A percentile compares a stretch with the other conserved stretches of the same genome.
Evolutionary conservation across 2,329 filamentous ascomycete genomes (phyloP).

Genomic region (Hypoxylon sp.): DNA sequence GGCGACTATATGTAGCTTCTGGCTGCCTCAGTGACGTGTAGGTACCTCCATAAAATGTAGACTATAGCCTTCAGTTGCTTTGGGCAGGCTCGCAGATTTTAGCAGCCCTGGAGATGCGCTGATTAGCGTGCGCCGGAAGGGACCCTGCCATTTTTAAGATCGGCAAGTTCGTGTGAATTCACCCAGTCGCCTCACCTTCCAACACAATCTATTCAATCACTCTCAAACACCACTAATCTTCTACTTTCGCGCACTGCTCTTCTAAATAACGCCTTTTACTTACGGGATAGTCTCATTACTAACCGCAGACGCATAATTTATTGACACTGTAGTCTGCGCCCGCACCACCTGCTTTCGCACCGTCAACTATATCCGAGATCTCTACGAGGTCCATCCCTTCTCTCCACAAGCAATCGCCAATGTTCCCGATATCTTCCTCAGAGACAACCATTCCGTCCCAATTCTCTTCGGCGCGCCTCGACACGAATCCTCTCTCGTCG

Average conservation of each 20-base stretch:
- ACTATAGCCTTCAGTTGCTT: slow-evolving; percentile 2
- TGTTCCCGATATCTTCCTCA: slow-evolving; percentile 50
- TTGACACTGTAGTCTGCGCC: slow-evolving; percentile 30
- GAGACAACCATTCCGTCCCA: slow-evolving; percentile 49
- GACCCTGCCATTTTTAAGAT: slow-evolving; percentile 30
- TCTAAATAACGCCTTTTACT: slow-evolving; percentile 11
- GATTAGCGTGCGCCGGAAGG: slow-evolving; percentile 28
- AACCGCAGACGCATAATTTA: slow-evolving; percentile 29
- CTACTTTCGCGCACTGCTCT: slow-evolving; percentile 18
- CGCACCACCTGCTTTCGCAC: slow-evolving; percentile 13
- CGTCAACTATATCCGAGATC: slow-evolving; percentile 23
- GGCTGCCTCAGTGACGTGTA: neutral
- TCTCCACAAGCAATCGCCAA: slow-evolving; percentile 47
- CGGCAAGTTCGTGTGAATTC: slow-evolving; percentile 30
- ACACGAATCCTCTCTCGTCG: slow-evolving; percentile 36
- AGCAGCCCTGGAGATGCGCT: slow-evolving; percentile 24
- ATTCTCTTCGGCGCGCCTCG: slow-evolving; percentile 45
- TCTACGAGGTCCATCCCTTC: slow-evolving; percentile 38
- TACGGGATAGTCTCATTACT: slow-evolving; percentile 13
- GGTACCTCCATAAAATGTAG: too few species aligned
- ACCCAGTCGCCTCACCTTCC: slow-evolving; percentile 26
- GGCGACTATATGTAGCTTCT: neutral
- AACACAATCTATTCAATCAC: slow-evolving; percentile 26
- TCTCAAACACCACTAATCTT: slow-evolving; percentile 12
- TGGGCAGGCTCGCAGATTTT: slow-evolving; percentile 44